Percentiles rank a stretch among this genome's conserved stretches.
phyloP scores from a whole-genome alignment of 2,329 filamentous ascomycete species.

The Lecanicillium sp. region DNA sequence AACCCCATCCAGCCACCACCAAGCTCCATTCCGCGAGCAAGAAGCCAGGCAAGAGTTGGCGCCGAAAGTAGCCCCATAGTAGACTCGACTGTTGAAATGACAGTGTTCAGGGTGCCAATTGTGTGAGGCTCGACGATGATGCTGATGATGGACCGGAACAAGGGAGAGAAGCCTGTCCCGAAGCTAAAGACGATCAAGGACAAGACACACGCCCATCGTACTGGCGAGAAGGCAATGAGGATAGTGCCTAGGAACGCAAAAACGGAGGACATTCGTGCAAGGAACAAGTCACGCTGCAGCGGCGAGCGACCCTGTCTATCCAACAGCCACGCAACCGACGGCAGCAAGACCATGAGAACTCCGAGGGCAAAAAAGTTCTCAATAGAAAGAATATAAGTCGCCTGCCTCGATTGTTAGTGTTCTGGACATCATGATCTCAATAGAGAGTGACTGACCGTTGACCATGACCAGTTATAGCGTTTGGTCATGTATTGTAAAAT shows the following conservation, averaged over 20 bases:
- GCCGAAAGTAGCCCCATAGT: constrained; percentile 40
- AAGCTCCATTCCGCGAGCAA: constrained; percentile 38
- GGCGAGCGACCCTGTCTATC: constrained; percentile 25
- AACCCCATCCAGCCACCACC: constrained; percentile 45
- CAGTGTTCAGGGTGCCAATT: constrained; percentile 47
- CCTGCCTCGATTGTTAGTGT: constrained; percentile 20
- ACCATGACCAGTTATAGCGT: constrained; percentile 44
- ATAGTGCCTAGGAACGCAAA: constrained; percentile 29
- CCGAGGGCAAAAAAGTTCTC: constrained; percentile 32
- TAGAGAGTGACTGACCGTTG: constrained; percentile 25
- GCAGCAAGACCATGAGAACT: constrained; percentile 34
- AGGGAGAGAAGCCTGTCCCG: constrained; percentile 36
- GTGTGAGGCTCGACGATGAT: constrained; percentile 47
- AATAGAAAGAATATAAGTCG: constrained; percentile 36
- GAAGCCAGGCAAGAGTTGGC: constrained; percentile 41
- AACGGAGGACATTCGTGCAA: constrained; percentile 30
- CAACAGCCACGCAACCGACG: constrained; percentile 27
- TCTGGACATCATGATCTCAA: neutral
- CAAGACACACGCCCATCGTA: constrained; percentile 28
- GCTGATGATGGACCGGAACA: constrained; percentile 46
- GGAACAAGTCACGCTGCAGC: constrained; percentile 34
- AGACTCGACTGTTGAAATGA: constrained; percentile 45
- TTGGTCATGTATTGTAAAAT: constrained; percentile 49
- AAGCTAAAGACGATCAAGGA: constrained; percentile 41
- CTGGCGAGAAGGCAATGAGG: constrained; percentile 31